Base-by-base conservation (phyloP, 169 alveolate genomes). In the Plasmodium knowlesi region DNA sequence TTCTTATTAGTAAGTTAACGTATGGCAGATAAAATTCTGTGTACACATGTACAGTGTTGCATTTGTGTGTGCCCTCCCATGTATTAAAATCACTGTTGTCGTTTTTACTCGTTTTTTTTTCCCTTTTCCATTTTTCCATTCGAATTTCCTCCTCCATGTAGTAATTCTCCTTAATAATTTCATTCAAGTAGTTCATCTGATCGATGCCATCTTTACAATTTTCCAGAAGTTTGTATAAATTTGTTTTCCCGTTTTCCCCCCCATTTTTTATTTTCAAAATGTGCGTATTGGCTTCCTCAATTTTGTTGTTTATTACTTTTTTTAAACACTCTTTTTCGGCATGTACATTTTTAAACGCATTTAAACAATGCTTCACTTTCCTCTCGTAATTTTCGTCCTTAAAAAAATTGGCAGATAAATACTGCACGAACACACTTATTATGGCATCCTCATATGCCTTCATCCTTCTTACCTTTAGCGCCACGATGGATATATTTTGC, bases 321-420 rank as follows among this genome's bases (percentile, higher is more conserved):
- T 46, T 86, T 53, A 86, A 53, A 76, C 93, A 86, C 22, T 86
- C 80, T 37, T 86, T 86, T 86, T 78, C 93, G 22, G 80, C 70
- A 76, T 57, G 39, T 32, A 86, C 50, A 76, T 53, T 74, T 53
- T 54, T 76, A 74, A 86, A 86, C 9, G 86, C 84, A 30, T 74
- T 53, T 34, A 86, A 30, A 22, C 93, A 86, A 1, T 70, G 72
- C 46, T 50, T 74, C 32, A 86, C 93, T 54, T 53, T 86, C 22
- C 43, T 57, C 46, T 74, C 93, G 39, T 43, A 50, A 73, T 86
- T 50, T 50, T 37, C 54, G 41, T 86, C 93, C 37, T 86, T 53
- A 73, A 46, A 86, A 86, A 86, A 86, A 74, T 76, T 43, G 1
- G 16, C 39, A 16, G 84, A 86, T 30, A 86, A 50, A 76, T 86